Evolutionary conservation across 192 early-diverging fungal species (phyloP), one percentile per base, ranked within the genome.

Genomic region (Coemansia biformis): DNA sequence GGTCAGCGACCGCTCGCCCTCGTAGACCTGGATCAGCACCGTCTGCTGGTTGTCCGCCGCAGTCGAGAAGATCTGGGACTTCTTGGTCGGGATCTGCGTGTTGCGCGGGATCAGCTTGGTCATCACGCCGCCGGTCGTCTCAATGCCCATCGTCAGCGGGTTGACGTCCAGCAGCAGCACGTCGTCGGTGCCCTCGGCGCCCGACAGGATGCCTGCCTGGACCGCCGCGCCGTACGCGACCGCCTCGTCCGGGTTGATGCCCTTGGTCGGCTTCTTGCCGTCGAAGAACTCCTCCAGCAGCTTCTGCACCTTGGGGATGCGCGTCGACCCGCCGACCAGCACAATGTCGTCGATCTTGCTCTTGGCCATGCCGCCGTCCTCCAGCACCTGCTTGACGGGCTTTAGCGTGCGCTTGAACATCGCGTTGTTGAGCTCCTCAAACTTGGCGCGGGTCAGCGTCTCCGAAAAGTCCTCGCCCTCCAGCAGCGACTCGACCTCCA

Each of bases 191-290:
- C 74, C 64, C 53, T 78, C 59, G 38, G 86, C 83, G 54, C 90
- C 90, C 58, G 78, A 75, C 53, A 95, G 80, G 53, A 93, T 85
- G 75, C 87, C 94, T 47, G 85, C 94, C 79, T 94, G 92, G 47
- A 97, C 89, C 46, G 94, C 92, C 41, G 94, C 94, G 79, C 94
- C 94, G 57, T 91, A 95, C 38, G 94, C 94, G 49, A 97, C 94
- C 59, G 92, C 94, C 79, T 97, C 94, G 77, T 97, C 94, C 58
- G 92, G 92, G 82, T 97, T 97, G 66, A 97, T 93, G 57, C 88
- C 87, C 85, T 95, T 95, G 74, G 77, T 81, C 31, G 91, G 86
- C 83, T 95, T 92, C 83, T 93, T 95, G 63, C 92, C 91, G 66
- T 91, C 88, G 63, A 97, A 97, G 81, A 80, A 95, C 43, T 90